Evolutionary conservation across 2,329 filamentous ascomycete species (phyloP), one percentile per base, ranked within the genome.

Genomic region (Massarina eburnea): DNA sequence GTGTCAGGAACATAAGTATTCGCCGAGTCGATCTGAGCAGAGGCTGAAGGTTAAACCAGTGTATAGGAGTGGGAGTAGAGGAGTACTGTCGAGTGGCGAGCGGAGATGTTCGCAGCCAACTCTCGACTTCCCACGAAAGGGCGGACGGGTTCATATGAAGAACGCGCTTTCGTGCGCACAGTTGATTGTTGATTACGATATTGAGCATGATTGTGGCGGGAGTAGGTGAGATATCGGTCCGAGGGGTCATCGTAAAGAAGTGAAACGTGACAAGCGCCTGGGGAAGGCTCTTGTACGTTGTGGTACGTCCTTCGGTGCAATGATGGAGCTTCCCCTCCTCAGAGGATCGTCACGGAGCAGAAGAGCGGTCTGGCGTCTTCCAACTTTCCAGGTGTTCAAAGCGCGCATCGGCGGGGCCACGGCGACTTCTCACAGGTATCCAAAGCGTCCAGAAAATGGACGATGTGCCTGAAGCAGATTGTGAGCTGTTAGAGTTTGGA

Each of bases 331-430:
- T 21, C 36, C 36, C 27, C 27, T 30, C 27, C 27, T 30, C 27
- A 43, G 41, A 51, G 48, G 52, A 59, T 62, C 49, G 48, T 51
- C 55, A 45, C 32, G 30, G 42, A 46, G 45, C 45, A 54, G 54
- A 59, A 56, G 48, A 54, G 59, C 57, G 57, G 54, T 62, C 52
- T 12, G 30, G 18, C 32, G 27, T 26, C 35, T 12, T 32, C 26
- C 21, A 32, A 30, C 27, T 30, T 30, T 30, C n/a, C 12, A 38
- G 38, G 34, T 21, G 40, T 33, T 33, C 20, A 22, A 46, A 18
- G 32, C 29, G 48, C 45, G 37, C 33, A 45, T 45, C 39, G 42
- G 37, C 40, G 39, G 32, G 43, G 43, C 41, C 33, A 24, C 41
- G 24, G 39, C 32, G 21, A 27, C 35, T 41, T 37, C 30, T 22